phyloP scores from a whole-genome alignment of 129 eudicot species.

The Ambrosia trifida region DNA sequence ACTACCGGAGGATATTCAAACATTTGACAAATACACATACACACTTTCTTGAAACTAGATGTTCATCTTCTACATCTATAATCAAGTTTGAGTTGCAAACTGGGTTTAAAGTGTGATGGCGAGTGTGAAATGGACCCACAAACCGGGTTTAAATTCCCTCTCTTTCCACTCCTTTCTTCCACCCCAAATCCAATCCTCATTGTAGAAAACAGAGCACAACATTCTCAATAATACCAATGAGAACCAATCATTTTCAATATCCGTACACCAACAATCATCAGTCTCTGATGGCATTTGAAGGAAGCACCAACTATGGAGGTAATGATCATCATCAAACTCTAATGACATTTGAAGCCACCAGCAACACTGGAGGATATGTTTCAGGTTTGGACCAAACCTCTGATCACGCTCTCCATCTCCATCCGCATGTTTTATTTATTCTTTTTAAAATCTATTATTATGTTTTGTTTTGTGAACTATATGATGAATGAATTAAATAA shows the following conservation, averaged over 20 bases:
- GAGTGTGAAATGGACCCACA: conserved; percentile 32
- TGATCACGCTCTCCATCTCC: conserved; percentile 29
- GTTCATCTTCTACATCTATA: conserved; percentile 43
- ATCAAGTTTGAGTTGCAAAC: conserved; percentile 67
- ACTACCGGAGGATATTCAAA: conserved; percentile 27
- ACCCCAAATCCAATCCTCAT: not conserved
- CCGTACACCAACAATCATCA: not conserved
- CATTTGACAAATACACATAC: not conserved
- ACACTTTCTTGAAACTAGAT: not conserved
- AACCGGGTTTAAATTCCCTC: conserved; percentile 27
- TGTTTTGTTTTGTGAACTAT: too few species aligned
- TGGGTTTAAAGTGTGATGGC: not conserved
- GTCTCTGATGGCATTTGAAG: too few species aligned
- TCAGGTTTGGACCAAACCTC: not conserved
- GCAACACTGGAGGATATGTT: too few species aligned
- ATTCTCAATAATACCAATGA: conserved; percentile 30
- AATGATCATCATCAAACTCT: not conserved
- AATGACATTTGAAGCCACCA: conserved; percentile 19
- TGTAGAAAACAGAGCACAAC: too few species aligned
- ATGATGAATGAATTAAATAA: too few species aligned
- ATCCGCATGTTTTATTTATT: too few species aligned
- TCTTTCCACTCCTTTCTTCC: conserved; percentile 24
- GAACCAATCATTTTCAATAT: conserved; percentile 14
- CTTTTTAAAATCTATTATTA: too few species aligned
- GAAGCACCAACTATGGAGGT: not conserved